Evolutionary conservation across 2,329 filamentous ascomycete genomes (phyloP), one percentile per base, ranked within the genome.

Genomic region (Talaromyces sp.): DNA sequence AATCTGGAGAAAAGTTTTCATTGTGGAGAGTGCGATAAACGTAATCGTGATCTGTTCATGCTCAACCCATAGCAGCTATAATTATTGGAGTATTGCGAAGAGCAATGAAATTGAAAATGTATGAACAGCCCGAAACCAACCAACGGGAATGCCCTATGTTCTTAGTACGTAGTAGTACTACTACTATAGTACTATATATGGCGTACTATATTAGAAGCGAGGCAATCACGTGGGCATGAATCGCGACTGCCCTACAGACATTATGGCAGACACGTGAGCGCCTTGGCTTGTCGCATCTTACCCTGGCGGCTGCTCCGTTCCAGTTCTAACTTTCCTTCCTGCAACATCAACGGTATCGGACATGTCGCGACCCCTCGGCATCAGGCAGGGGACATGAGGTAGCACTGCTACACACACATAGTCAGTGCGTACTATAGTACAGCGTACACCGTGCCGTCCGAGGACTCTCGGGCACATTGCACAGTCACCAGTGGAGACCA

Each of bases 401-500:
- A 35, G n/a, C 50, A 54, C 28, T 21, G 16, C 48, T 31, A 54
- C 48, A 25, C 12, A 14, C 44, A 48, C 39, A 42, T n/a, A n/a
- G n/a, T n/a, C n/a, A n/a, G n/a, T n/a, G n/a, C n/a, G n/a, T n/a
- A n/a, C n/a, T n/a, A n/a, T n/a, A n/a, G n/a, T 28, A 28, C 28
- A 28, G 28, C 28, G 50, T 18, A 21, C 50, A 21, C 23, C 21
- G 54, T 25, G 35, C 54, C 54, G 54, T 57, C 54, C 54, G 21
- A 57, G 9, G 28, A 54, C 40, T 46, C 37, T 46, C 56, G 39
- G 50, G 57, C 39, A 28, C 23, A 31, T 23, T 50, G 44, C 25
- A 39, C 35, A 58, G 55, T 54, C 48, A 14, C 28, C n/a, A 33
- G 57, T 60, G 58, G 58, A 52, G 58, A 25, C 50, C n/a, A n/a